phyloP scores from a whole-genome alignment of 208 protist species.

The Leishmania mexicana region DNA sequence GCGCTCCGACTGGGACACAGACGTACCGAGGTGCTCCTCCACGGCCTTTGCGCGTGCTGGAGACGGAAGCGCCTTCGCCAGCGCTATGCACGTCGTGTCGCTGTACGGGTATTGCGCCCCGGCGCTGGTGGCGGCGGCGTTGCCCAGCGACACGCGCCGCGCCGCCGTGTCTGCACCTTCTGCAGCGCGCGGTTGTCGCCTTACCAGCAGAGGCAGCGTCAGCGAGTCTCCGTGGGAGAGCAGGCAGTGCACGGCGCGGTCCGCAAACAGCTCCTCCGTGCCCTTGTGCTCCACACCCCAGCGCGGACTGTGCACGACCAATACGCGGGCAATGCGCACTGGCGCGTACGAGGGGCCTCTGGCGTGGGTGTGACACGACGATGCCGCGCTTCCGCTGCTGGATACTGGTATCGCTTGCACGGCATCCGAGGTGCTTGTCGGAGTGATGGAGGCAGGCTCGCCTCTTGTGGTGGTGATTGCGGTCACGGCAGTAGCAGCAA shows the following conservation, averaged over 20 bases:
- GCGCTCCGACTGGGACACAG: constrained; percentile 31
- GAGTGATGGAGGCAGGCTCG: not conserved
- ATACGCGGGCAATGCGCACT: constrained; percentile 55
- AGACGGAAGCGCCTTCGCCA: constrained; percentile 34
- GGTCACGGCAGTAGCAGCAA: not conserved
- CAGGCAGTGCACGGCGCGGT: constrained; percentile 42
- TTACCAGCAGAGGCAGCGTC: constrained; percentile 54
- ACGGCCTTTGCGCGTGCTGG: constrained; percentile 22
- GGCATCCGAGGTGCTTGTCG: not conserved
- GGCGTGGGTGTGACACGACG: not conserved
- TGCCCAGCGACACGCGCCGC: constrained; percentile 11
- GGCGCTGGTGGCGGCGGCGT: not conserved
- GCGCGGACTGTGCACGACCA: constrained; percentile 54
- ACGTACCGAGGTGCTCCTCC: constrained; percentile 33
- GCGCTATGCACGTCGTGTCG: constrained; percentile 57
- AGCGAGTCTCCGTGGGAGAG: constrained; percentile 58
- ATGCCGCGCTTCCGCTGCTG: not conserved
- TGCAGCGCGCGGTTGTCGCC: constrained; percentile 19
- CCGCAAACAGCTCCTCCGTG: constrained; percentile 31
- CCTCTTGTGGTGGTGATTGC: not conserved
- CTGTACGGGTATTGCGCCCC: constrained; percentile 20
- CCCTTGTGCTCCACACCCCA: constrained; percentile 49
- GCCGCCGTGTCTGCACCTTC: constrained; percentile 18
- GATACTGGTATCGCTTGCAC: constrained; percentile 12
- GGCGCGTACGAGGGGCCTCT: constrained; percentile 21